Evolutionary conservation across 768 basidiomycete genomes (phyloP), one percentile per base, ranked within the genome.

Genomic region (Lactarius deliciosus): DNA sequence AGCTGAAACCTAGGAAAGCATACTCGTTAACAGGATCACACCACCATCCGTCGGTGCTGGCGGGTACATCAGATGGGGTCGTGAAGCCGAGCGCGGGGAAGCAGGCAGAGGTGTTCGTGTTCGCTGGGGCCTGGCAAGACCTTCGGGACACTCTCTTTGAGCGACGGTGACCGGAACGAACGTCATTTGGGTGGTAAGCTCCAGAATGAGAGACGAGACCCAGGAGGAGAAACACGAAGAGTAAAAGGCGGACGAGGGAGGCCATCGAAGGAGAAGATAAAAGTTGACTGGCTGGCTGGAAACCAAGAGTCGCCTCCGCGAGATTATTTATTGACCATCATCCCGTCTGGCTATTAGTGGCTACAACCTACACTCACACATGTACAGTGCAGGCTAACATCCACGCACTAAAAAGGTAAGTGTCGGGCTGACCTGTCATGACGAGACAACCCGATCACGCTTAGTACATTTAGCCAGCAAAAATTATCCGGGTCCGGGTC

Each of bases 1-100:
- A 92, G 73, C 87, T 87, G 76, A 91, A 87, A 0, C 90, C 90
- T 56, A 91, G 75, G 72, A 91, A 91, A 0, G 83, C 90, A 69
- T 91, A 91, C 74, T 92, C 90, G 0, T 82, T 83, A 60, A 76
- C 74, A 41, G 76, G 73, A 61, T 82, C 72, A 73, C 90, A 92
- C 90, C 89, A 79, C 78, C 78, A 79, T 22, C 61, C 61, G 8
- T 65, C 64, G 50, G 65, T 68, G 65, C 71, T 63, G 1, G 74
- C 63, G 0, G 88, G 87, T 8, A 83, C 74, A 1, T 72, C 55
- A 0, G 74, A 71, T 7, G 89, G 89, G 86, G 85, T 89, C 9
- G 69, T 74, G 70, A 89, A 90, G 3, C 77, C 72, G 40, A 80
- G 65, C 15, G 76, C 75, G 30, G 78, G 80, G 70, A 77, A 79